phyloP scores from a whole-genome alignment of 2,329 filamentous ascomycete genomes.

The Zalaria sp. region DNA sequence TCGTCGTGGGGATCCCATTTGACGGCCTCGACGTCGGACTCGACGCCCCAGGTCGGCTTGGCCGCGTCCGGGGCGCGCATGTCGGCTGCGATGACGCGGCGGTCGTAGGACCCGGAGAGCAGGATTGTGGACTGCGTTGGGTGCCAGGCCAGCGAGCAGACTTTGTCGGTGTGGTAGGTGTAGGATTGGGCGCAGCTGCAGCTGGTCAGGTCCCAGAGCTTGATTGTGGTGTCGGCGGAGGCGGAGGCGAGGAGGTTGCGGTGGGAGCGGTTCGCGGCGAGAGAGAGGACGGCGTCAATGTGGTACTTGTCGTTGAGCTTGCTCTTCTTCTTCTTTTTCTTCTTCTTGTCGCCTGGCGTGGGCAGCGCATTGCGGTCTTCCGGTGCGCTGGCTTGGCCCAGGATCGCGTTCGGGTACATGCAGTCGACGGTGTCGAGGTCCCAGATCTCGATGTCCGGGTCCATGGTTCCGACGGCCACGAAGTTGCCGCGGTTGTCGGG shows the following conservation, averaged over 20 bases:
- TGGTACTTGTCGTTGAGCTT: slow-evolving; percentile 87
- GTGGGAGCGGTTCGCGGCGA: slow-evolving; percentile 86
- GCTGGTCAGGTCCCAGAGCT: slow-evolving; percentile 93
- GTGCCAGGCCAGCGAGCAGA: slow-evolving; percentile 93
- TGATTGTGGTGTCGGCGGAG: slow-evolving; percentile 92
- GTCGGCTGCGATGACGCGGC: slow-evolving; percentile 85
- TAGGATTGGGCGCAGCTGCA: slow-evolving; percentile 92
- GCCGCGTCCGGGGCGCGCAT: slow-evolving; percentile 81
- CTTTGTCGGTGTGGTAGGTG: slow-evolving; percentile 90
- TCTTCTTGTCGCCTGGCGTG: slow-evolving; percentile 49
- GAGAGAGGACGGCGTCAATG: slow-evolving; percentile 80
- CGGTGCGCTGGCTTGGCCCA: slow-evolving; percentile 47
- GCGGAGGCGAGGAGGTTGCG: slow-evolving; percentile 88
- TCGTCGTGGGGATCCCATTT: slow-evolving; percentile 86
- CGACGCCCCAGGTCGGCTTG: slow-evolving; percentile 79
- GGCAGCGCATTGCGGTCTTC: slow-evolving; percentile 12
- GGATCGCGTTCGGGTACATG: slow-evolving; percentile 96
- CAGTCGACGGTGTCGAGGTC: slow-evolving; percentile 89
- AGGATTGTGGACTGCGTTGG: slow-evolving; percentile 73
- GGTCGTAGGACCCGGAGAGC: slow-evolving; percentile 87
- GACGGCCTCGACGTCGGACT: slow-evolving; percentile 87
- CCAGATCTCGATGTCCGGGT: slow-evolving; percentile 98
- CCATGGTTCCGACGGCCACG: slow-evolving; percentile 90
- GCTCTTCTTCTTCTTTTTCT: slow-evolving; percentile 83
- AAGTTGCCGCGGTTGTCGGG: slow-evolving; percentile 69